Conservation (phyloP, 2,329 filamentous ascomycete genomes). For the Aspergillus sergii region DNA sequence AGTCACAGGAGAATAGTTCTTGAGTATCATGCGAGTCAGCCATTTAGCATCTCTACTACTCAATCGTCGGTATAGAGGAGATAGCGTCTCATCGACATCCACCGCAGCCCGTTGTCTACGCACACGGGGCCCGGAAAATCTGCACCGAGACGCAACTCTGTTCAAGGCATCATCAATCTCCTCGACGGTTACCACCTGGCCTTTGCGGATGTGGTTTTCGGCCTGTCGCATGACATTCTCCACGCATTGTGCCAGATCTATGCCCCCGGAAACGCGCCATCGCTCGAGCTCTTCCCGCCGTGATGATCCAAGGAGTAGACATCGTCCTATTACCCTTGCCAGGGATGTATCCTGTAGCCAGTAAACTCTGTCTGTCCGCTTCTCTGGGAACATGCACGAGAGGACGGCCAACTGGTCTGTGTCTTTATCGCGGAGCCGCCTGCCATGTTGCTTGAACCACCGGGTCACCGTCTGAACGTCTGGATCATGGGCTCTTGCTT, state of each 20-base stretch:
- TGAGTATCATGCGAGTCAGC: conserved; percentile 79
- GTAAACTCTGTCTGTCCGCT: conserved; percentile 77
- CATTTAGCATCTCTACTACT: conserved; percentile 77
- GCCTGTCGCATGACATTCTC: conserved; percentile 65
- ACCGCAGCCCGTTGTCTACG: conserved; percentile 43
- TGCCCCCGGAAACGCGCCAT: conserved; percentile 62
- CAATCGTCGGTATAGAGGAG: conserved; percentile 61
- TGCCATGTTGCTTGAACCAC: conserved; percentile 72
- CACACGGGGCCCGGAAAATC: conserved; percentile 70
- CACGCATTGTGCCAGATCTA: conserved; percentile 73
- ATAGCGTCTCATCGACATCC: conserved; percentile 53
- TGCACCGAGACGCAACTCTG: conserved; percentile 67
- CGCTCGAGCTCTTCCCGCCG: conserved; percentile 63
- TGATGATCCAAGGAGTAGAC: conserved; percentile 65
- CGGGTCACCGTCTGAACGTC: conserved; percentile 53
- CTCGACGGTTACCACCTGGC: conserved; percentile 63
- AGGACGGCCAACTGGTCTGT: conserved; percentile 67
- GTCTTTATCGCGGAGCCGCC: conserved; percentile 58
- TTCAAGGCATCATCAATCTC: conserved; percentile 70
- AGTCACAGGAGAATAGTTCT: conserved; percentile 69
- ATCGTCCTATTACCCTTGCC: conserved; percentile 67
- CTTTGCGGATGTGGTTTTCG: conserved; percentile 47
- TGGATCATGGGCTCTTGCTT: conserved; percentile 31
- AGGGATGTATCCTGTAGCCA: conserved; percentile 64
- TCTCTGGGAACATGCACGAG: conserved; percentile 75